A percentile compares a stretch with the other conserved stretches of the same genome.
Conservation (phyloP, 371 early-diverging fungal genomes). For the Dichotomocladium elegans region DNA sequence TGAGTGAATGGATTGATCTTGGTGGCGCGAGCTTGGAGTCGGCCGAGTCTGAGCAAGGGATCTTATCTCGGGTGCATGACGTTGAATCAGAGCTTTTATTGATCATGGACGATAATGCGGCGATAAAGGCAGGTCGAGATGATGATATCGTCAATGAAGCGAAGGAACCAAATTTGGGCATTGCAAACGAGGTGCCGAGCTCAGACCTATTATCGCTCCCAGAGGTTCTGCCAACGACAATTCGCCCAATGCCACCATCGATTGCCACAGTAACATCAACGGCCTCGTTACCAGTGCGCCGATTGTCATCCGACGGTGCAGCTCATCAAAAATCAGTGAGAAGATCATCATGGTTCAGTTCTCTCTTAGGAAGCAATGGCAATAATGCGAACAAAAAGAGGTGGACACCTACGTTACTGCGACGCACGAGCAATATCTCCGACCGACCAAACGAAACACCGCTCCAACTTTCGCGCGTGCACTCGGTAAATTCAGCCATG, state of each 20-base stretch:
- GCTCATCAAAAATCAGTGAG: slow-evolving; percentile 9
- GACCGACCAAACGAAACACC: slow-evolving; percentile 1
- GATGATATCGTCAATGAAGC: slow-evolving; percentile 22
- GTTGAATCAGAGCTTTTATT: slow-evolving; percentile 15
- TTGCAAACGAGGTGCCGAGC: background rate
- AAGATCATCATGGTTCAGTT: slow-evolving; percentile 23
- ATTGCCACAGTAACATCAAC: background rate
- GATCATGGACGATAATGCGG: slow-evolving; percentile 28
- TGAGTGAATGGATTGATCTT: slow-evolving; percentile 49
- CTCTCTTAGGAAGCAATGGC: too few species aligned
- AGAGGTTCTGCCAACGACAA: too few species aligned
- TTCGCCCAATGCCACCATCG: too few species aligned
- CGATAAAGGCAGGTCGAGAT: too few species aligned
- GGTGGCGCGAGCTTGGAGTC: slow-evolving; percentile 35
- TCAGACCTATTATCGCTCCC: background rate
- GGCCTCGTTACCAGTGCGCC: background rate
- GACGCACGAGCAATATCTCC: slow-evolving; percentile 6
- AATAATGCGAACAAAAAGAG: slow-evolving; percentile 13
- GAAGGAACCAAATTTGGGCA: background rate
- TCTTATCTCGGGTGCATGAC: slow-evolving; percentile 25
- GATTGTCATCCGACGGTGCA: slow-evolving; percentile 1
- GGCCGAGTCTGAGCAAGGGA: slow-evolving; percentile 33
- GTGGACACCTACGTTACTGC: too few species aligned
- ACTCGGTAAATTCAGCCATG: background rate
- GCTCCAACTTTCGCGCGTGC: slow-evolving; percentile 2